A percentile compares a stretch with the other conserved stretches of the same genome.
These are phyloP conservation scores for Chernovozyma sophiae-reginae DNA, from an alignment of 1,139 yeast species.

Conservation along the genomic window DNA sequence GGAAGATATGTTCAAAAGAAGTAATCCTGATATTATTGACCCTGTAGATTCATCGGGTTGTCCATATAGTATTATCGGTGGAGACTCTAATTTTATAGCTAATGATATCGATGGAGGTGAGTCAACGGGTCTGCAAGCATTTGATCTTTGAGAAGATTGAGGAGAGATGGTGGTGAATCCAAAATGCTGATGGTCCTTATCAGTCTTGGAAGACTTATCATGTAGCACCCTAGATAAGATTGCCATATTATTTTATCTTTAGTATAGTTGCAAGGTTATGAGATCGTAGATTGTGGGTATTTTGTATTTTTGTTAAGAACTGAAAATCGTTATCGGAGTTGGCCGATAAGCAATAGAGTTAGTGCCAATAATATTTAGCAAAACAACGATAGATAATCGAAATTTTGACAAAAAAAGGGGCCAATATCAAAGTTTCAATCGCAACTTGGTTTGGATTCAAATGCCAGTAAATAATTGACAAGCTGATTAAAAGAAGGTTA, in stretches of 20 bases:
- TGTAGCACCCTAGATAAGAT: constrained; percentile 11
- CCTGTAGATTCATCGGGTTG: constrained; percentile 77
- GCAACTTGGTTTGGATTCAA: no score
- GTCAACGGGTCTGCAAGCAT: not conserved
- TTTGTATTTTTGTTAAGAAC: no score
- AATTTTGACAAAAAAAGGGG: not conserved
- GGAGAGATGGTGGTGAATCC: constrained; percentile 3
- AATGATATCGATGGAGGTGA: constrained; percentile 30
- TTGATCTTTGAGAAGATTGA: constrained; percentile 1
- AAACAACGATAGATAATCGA: no score
- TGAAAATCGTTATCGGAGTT: no score
- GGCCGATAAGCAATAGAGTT: no score
- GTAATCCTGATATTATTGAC: constrained; percentile 74
- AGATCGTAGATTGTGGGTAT: no score
- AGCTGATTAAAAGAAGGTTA: no score
- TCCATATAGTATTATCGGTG: constrained; percentile 87
- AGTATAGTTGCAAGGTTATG: not conserved
- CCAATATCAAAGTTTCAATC: no score
- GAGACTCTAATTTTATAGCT: constrained; percentile 72
- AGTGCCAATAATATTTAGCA: no score
- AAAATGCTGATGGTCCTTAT: not conserved
- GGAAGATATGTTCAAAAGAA: not conserved
- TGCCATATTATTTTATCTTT: constrained; percentile 8
- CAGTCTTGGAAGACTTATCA: constrained; percentile 1
- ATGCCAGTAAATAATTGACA: no score